Base-by-base conservation (phyloP, 805 yeast species). In the Ogataea minuta region DNA sequence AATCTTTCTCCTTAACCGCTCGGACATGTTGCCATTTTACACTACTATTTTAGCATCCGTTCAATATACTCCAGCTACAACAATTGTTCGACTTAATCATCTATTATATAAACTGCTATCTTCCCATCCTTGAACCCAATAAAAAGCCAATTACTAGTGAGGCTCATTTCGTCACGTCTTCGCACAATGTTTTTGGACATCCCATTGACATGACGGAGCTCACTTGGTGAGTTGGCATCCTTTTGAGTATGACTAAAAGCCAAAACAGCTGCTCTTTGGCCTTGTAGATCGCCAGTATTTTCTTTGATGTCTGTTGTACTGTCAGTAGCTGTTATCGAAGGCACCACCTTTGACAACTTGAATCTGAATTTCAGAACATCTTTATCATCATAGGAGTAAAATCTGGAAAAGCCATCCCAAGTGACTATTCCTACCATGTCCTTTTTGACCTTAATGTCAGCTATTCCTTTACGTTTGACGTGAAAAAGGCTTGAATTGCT, bases 321-420 rank as follows among this genome's bases (percentile, higher is more conserved):
- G 9, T 31, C 16, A 13, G 43, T 36, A 12, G 44, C 44, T 1
- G 52, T 28, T 6, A 61, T 51, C 3, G 63, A 52, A 2, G 67
- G 63, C 9, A 50, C 36, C 30, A 39, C 33, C 24, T 48, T 54
- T 21, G 41, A 55, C 25, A 54, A 41, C 34, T 64, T 63, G 28
- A 52, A 54, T 25, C 37, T 32, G 30, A 53, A 54, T 16, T 48
- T 48, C 9, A 59, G 34, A 11, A 39, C 28, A 4, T 27, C 19
- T 8, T 36, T 28, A 10, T 49, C 39, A 27, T 48, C 50, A 30
- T 46, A 47, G 9, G 48, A 36, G 48, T 60, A 71, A 30, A 69
- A 56, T 30, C 72, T 60, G 2, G 66, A 49, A 20, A 47, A 60
- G 3, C 66, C 87, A 70, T 62, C 75, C 81, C 86, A 83, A 47